Conservation (phyloP, 2,329 filamentous ascomycete species). For the Hypoxylon sp. region DNA sequence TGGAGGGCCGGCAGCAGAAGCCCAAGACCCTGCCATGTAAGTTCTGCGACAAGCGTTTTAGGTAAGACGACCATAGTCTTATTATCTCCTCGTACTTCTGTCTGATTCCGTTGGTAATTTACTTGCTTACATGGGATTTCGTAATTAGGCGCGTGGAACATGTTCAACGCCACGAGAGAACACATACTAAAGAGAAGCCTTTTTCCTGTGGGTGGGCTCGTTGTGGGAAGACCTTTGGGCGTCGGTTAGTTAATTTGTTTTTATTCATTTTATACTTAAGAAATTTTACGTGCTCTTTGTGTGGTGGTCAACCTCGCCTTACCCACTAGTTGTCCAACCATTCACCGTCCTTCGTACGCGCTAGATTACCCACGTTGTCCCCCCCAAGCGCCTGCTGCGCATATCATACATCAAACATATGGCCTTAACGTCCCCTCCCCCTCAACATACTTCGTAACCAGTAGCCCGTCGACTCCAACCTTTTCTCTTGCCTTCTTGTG, state of each 20-base stretch:
- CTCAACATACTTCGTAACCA: slow-evolving; percentile 38
- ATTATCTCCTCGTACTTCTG: slow-evolving; percentile 35
- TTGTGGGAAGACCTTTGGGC: slow-evolving; percentile 74
- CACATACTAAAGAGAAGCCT: slow-evolving; percentile 76
- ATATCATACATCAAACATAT: slow-evolving; percentile 35
- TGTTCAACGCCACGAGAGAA: slow-evolving; percentile 74
- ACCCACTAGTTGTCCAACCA: slow-evolving; percentile 46
- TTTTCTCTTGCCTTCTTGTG: slow-evolving; percentile 44
- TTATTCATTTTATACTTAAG: slow-evolving; percentile 19
- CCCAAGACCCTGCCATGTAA: slow-evolving; percentile 75
- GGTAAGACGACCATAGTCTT: slow-evolving; percentile 60
- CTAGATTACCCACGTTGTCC: slow-evolving; percentile 44
- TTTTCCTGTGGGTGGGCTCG: slow-evolving; percentile 72
- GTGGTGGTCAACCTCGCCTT: slow-evolving; percentile 41
- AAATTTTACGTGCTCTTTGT: slow-evolving; percentile 26
- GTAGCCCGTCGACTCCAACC: slow-evolving; percentile 32
- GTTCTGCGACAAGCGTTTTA: slow-evolving; percentile 74
- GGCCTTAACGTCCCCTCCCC: slow-evolving; percentile 37
- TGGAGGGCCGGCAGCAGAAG: slow-evolving; percentile 70
- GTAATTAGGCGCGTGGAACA: slow-evolving; percentile 72
- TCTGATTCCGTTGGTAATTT: slow-evolving; percentile 53
- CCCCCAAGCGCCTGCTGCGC: slow-evolving; percentile 30
- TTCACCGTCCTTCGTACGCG: slow-evolving; percentile 47
- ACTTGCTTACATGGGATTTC: slow-evolving; percentile 59
- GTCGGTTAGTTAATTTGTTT: slow-evolving; percentile 65